A percentile compares a stretch with the other conserved stretches of the same genome.
These are phyloP conservation scores for Senecio squalidus DNA, from an alignment of 140 eudicot species.

Conservation along the genomic window DNA sequence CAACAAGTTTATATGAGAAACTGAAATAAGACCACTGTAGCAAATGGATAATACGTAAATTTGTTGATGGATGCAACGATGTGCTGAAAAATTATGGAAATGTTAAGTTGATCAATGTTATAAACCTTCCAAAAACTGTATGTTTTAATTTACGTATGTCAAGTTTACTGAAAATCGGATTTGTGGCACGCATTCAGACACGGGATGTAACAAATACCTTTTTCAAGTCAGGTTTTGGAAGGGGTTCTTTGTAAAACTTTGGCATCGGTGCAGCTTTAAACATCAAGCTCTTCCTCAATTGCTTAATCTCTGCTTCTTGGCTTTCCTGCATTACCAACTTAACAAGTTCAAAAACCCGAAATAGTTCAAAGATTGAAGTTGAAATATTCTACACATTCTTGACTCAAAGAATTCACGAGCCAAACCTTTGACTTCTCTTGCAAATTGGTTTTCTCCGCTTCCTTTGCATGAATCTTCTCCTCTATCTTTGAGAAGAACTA, in stretches of 20 bases:
- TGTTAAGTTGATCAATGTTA: constrained; percentile 5
- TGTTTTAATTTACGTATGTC: not conserved
- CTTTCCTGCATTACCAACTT: constrained; percentile 52
- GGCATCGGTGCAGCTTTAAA: constrained; percentile 98
- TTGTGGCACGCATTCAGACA: not conserved
- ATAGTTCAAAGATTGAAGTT: not conserved
- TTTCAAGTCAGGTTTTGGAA: constrained; percentile 81
- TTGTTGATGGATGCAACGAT: constrained; percentile 6
- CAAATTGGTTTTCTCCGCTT: constrained; percentile 60
- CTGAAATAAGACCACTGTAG: not conserved
- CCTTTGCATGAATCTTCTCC: constrained; percentile 86
- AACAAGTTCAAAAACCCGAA: not conserved
- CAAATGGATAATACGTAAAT: too few relatives aligned
- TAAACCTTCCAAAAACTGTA: not conserved
- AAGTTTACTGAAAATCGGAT: not conserved
- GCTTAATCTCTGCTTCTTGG: constrained; percentile 85
- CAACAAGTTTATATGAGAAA: not conserved
- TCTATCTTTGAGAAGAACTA: constrained; percentile 87
- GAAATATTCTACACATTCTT: not conserved
- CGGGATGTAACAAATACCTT: constrained; percentile 45
- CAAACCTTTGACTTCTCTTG: constrained; percentile 87
- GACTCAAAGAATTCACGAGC: not conserved
- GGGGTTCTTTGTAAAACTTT: constrained; percentile 88
- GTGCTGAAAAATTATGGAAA: not conserved
- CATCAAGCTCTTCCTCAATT: constrained; percentile 76